Evolutionary conservation across 768 basidiomycete species (phyloP).

Genomic region (Leucogyrophana mollusca): DNA sequence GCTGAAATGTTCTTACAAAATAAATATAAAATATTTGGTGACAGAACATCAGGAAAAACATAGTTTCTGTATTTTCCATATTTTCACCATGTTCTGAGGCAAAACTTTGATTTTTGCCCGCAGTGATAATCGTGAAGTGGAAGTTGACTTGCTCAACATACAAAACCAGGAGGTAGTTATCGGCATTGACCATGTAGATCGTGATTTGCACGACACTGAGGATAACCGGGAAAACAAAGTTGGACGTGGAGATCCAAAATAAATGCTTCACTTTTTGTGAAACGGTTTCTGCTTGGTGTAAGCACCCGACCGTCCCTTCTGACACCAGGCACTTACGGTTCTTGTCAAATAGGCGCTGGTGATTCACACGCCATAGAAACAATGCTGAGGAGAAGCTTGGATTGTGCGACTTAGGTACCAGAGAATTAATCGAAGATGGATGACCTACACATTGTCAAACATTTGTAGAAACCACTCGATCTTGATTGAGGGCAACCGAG

Average conservation of each 20-base stretch:
- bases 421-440: neutral
- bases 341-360: neutral
- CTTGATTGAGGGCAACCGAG: constrained; percentile 9
- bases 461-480: constrained; percentile 20
- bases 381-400: constrained; percentile 14
- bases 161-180: neutral
- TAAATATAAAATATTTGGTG: too few relatives aligned
- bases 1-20: too few relatives aligned
- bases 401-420: neutral
- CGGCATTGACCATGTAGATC: constrained; percentile 5
- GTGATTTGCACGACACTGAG: constrained; percentile 21
- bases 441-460: constrained; percentile 15
- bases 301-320: neutral
- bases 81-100: too few relatives aligned
- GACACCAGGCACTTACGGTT: neutral
- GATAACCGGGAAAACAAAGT: constrained; percentile 28
- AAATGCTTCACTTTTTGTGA: constrained; percentile 12
- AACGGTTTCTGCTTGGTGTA: constrained; percentile 8
- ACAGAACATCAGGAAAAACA: too few relatives aligned
- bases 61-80: too few relatives aligned
- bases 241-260: constrained; percentile 28
- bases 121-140: too few relatives aligned
- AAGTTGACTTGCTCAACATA: too few relatives aligned
- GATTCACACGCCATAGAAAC: constrained; percentile 15
- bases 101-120: too few relatives aligned